These are phyloP conservation scores for Pseudopediastrum boryanum DNA, from an alignment of 139 green algal species.

Conservation along the genomic window DNA sequence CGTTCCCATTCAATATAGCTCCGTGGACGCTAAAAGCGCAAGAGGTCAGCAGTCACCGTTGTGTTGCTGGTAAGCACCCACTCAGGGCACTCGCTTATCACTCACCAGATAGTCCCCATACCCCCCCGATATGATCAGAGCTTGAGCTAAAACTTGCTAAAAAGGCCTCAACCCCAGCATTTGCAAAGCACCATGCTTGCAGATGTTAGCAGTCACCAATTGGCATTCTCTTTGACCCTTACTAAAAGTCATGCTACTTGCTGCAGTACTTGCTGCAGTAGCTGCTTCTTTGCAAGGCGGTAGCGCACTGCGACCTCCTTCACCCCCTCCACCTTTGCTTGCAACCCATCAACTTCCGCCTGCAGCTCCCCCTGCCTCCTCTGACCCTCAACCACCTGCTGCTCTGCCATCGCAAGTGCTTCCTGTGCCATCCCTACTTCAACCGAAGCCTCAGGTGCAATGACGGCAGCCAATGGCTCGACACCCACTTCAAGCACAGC, in stretches of 20 bases:
- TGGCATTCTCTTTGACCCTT: too few relatives aligned
- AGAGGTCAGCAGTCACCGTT: too few relatives aligned
- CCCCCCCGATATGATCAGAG: too few relatives aligned
- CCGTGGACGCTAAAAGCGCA: too few relatives aligned
- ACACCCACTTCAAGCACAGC: not conserved
- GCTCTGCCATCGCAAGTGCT: not conserved
- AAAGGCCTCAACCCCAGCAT: too few relatives aligned
- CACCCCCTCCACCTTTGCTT: not conserved
- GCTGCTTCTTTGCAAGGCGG: slow-evolving; percentile 9
- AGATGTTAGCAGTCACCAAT: too few relatives aligned
- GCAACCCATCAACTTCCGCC: not conserved
- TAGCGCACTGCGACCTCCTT: slow-evolving; percentile 23
- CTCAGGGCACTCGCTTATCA: too few relatives aligned
- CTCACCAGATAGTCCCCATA: too few relatives aligned
- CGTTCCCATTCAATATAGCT: too few relatives aligned
- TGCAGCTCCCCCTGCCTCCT: not conserved
- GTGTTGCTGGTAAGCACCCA: too few relatives aligned
- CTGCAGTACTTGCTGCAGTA: not conserved
- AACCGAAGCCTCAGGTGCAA: not conserved
- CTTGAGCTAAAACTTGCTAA: too few relatives aligned
- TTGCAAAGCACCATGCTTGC: too few relatives aligned
- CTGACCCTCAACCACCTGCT: not conserved
- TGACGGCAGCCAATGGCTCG: not conserved
- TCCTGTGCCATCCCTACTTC: not conserved
- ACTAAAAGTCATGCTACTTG: not conserved